Percentiles rank a stretch among this genome's conserved stretches.
Conservation (phyloP, 2,329 filamentous ascomycete genomes). For the Ophiostoma sp. region DNA sequence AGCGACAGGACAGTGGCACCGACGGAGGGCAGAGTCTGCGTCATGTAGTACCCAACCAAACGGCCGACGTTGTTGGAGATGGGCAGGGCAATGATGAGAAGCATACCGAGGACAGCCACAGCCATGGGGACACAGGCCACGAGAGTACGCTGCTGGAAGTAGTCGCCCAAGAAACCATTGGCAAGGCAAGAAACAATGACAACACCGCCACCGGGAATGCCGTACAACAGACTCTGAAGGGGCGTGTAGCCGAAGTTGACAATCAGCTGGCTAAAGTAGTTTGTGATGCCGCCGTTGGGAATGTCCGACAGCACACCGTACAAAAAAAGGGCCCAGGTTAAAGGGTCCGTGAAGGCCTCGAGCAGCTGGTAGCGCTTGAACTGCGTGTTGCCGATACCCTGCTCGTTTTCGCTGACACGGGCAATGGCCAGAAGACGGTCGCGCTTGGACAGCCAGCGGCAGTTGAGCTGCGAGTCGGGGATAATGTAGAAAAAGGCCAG, state of each 20-base stretch:
- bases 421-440: slow-evolving; percentile 56
- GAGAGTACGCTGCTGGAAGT: slow-evolving; percentile 54
- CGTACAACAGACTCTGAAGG: slow-evolving; percentile 63
- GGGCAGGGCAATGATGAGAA: slow-evolving; percentile 65
- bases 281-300: slow-evolving; percentile 41
- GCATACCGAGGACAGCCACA: slow-evolving; percentile 57
- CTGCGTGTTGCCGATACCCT: slow-evolving; percentile 67
- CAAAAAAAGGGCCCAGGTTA: slow-evolving; percentile 42
- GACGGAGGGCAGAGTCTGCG: slow-evolving; percentile 58
- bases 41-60: slow-evolving; percentile 66
- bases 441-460: slow-evolving; percentile 53
- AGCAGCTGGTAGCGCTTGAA: slow-evolving; percentile 63
- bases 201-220: slow-evolving; percentile 64
- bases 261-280: slow-evolving; percentile 47
- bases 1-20: slow-evolving; percentile 66
- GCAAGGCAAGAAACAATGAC: slow-evolving; percentile 44
- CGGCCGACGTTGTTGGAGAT: slow-evolving; percentile 56
- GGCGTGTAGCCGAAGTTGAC: slow-evolving; percentile 63
- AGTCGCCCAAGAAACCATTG: slow-evolving; percentile 54
- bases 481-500: slow-evolving; percentile 51
- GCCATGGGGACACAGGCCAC: slow-evolving; percentile 34
- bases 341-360: slow-evolving; percentile 42
- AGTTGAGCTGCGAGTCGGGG: slow-evolving; percentile 45
- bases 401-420: slow-evolving; percentile 63
- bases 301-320: slow-evolving; percentile 40